These are phyloP conservation scores for Avena sativa DNA, from an alignment of 176 grass and related monocot species.

Conservation along the genomic window DNA sequence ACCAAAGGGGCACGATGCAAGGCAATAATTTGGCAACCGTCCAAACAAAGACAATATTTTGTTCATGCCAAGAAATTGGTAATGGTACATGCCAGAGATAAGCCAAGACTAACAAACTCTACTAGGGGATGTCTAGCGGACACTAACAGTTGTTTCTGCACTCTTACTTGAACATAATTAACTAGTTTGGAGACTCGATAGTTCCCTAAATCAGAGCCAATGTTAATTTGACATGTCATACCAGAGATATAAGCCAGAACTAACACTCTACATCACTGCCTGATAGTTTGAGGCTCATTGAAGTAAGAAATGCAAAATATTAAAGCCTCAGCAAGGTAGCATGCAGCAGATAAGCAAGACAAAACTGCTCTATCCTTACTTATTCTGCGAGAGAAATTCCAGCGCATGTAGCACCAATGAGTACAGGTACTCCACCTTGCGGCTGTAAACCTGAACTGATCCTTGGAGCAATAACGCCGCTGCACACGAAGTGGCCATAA, in stretches of 20 bases:
- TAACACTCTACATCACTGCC: neutral
- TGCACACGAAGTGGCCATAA: constrained; percentile 40
- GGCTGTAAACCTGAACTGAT: constrained; percentile 87
- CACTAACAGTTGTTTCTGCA: neutral
- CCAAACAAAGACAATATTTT: neutral
- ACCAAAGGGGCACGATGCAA: neutral
- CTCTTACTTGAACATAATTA: neutral
- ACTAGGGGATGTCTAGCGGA: too few species aligned
- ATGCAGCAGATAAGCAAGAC: constrained; percentile 1
- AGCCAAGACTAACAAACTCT: too few species aligned
- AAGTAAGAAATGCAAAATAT: neutral
- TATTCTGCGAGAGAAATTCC: constrained; percentile 90
- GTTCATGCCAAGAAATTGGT: neutral
- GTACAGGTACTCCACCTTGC: constrained; percentile 96
- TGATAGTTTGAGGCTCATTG: constrained; percentile 21
- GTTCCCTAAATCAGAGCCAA: neutral
- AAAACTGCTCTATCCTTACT: constrained; percentile 55
- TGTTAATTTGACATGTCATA: neutral
- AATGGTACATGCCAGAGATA: too few species aligned
- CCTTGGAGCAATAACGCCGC: constrained; percentile 87
- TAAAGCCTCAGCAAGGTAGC: constrained; percentile 3
- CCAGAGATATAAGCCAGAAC: neutral
- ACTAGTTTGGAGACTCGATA: neutral
- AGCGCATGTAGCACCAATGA: constrained; percentile 77
- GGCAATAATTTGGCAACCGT: neutral